phyloP scores from a whole-genome alignment of 768 basidiomycete species.

The Candolleomyces aberdarensis region DNA sequence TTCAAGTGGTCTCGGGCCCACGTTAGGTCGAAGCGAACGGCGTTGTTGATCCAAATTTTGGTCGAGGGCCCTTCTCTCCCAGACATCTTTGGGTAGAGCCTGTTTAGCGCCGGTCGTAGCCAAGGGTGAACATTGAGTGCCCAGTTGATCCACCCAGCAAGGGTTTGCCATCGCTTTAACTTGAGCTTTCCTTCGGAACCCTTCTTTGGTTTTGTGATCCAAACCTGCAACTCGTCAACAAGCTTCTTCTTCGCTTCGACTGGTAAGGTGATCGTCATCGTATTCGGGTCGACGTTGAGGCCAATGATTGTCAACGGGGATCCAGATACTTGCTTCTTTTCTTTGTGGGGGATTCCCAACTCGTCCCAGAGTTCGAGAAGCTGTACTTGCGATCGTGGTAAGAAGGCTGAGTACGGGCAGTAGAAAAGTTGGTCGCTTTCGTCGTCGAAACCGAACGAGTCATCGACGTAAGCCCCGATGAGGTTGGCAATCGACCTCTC shows the following conservation, averaged over 20 bases:
- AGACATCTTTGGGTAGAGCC: not conserved
- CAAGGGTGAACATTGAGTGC: conserved; percentile 28
- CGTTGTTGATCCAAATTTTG: not conserved
- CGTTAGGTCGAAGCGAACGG: not conserved
- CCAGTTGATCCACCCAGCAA: conserved; percentile 31
- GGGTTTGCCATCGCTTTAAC: conserved; percentile 12
- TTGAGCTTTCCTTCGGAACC: conserved; percentile 10
- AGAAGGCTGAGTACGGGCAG: conserved; percentile 20
- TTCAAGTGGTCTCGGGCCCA: not conserved
- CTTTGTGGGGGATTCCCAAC: conserved; percentile 36
- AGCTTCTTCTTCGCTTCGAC: not conserved
- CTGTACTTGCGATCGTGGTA: conserved; percentile 27
- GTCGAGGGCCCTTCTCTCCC: conserved; percentile 5
- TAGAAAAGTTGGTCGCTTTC: conserved; percentile 21
- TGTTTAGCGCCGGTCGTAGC: conserved; percentile 19
- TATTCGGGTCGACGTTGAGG: conserved; percentile 29
- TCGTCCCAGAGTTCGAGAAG: conserved; percentile 39
- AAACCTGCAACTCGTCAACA: not conserved
- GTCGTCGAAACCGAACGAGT: conserved; percentile 22
- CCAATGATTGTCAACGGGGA: conserved; percentile 33
- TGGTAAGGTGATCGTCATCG: conserved; percentile 26
- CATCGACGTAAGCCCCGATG: conserved; percentile 30
- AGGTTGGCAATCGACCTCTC: conserved; percentile 17
- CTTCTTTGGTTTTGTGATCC: not conserved
- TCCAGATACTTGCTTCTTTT: conserved; percentile 36